Evolutionary conservation across 805 yeast genomes (phyloP).

Genomic region (Candida succiphila): DNA sequence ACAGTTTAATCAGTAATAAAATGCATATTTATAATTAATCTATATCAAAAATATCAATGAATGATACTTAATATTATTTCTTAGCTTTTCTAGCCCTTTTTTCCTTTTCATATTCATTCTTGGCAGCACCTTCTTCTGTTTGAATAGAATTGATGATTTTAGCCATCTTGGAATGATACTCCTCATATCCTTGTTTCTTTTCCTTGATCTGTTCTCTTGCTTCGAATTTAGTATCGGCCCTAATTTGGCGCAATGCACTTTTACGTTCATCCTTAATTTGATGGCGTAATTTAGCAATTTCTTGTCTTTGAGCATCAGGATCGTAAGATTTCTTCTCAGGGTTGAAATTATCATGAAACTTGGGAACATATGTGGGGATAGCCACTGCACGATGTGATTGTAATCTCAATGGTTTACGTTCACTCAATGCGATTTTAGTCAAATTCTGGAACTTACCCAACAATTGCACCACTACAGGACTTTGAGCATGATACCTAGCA

Average conservation of each 20-base stretch:
- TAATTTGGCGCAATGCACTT: slow-evolving; percentile 76
- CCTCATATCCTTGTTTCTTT: slow-evolving; percentile 65
- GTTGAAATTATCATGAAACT: slow-evolving; percentile 91
- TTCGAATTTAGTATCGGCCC: slow-evolving; percentile 80
- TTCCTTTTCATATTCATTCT: slow-evolving; percentile 86
- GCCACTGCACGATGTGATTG: slow-evolving; percentile 82
- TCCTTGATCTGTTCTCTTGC: slow-evolving; percentile 77
- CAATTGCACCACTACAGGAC: slow-evolving; percentile 23
- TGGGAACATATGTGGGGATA: slow-evolving; percentile 78
- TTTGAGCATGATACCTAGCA: slow-evolving; percentile 24
- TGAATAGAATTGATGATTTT: slow-evolving; percentile 76
- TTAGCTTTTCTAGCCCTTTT: slow-evolving; percentile 52
- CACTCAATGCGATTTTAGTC: slow-evolving; percentile 33
- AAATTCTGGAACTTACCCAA: slow-evolving; percentile 39
- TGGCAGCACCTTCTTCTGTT: slow-evolving; percentile 92
- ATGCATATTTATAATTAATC: background rate
- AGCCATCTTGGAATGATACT: slow-evolving; percentile 86
- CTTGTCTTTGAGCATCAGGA: slow-evolving; percentile 71
- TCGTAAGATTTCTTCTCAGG: slow-evolving; percentile 93
- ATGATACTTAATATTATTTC: slow-evolving; percentile 3
- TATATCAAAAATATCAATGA: background rate
- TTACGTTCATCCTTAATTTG: slow-evolving; percentile 90
- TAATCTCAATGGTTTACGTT: slow-evolving; percentile 61
- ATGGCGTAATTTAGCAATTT: slow-evolving; percentile 70
- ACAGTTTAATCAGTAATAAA: background rate